Conservation (phyloP, 192 early-diverging fungal genomes). For the Jimgerdemannia flammicorona region DNA sequence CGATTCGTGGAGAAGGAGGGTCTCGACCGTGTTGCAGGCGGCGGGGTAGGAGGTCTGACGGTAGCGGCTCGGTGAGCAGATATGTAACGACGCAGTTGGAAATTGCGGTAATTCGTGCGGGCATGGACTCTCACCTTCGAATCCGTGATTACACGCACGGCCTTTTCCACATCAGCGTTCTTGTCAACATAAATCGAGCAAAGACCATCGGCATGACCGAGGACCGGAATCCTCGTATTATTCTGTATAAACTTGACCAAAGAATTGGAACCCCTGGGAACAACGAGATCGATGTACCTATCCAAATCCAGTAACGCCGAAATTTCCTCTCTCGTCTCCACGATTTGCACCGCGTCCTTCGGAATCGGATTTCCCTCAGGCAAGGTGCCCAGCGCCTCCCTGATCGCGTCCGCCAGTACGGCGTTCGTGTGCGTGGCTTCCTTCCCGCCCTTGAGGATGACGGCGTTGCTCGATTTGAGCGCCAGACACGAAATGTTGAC, state of each 20-base stretch:
- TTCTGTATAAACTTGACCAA: constrained; percentile 91
- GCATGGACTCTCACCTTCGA: constrained; percentile 58
- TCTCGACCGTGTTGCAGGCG: constrained; percentile 95
- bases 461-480: constrained; percentile 96
- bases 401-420: constrained; percentile 71
- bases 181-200: constrained; percentile 91
- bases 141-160: constrained; percentile 80
- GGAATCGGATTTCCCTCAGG: constrained; percentile 47
- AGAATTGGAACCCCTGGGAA: constrained; percentile 91
- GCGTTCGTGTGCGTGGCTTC: constrained; percentile 81
- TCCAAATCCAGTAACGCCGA: constrained; percentile 81
- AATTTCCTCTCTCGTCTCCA: constrained; percentile 89
- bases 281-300: constrained; percentile 91
- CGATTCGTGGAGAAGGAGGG: constrained; percentile 77
- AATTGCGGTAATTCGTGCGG: background rate
- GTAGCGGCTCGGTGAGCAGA: background rate
- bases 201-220: constrained; percentile 98
- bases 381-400: constrained; percentile 64
- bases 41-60: constrained; percentile 81
- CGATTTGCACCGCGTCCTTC: constrained; percentile 75
- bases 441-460: constrained; percentile 96
- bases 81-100: background rate
- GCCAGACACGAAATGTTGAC: constrained; percentile 95
- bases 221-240: constrained; percentile 96
- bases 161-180: constrained; percentile 73